Evolutionary conservation across 2,329 filamentous ascomycete genomes (phyloP), one percentile per base, ranked within the genome.

Genomic region (Thielaviopsis euricoi): DNA sequence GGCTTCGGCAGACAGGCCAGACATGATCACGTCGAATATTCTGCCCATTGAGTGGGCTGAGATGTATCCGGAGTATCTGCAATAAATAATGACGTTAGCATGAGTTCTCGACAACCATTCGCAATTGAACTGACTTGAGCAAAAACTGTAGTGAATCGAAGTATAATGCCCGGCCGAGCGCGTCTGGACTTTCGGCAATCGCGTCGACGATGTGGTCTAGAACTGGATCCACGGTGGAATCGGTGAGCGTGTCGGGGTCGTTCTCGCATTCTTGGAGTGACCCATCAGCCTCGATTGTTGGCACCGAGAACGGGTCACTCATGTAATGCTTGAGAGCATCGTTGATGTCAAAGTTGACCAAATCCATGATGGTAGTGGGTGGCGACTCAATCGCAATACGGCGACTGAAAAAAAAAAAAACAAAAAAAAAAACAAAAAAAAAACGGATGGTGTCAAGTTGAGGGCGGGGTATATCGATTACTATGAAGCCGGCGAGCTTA

Each of bases 121-220:
- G 66, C 71, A 73, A 77, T 68, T 74, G 76, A 72, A 81, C 89
- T 76, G 82, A 97, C 91, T 98, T 98, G 74, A 98, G 79, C 60
- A 98, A 76, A 68, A 95, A 95, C 71, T 96, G 91, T 65, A 98
- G 71, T 62, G 90, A 95, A 74, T 98, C 91, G 73, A 97, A 90
- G 63, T 85, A 80, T 55, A 82, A 79, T 66, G 83, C 80, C 71
- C 84, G 85, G 62, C 82, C 83, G 64, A 98, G 85, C 61, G 87
- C 86, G 71, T 96, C 91, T 55, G 93, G 89, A 67, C 85, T 95
- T 67, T 94, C 89, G 57, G 90, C 89, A 26, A 98, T 82, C 29
- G 88, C 85, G 69, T 97, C 93, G 62, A 96, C 83, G 61, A 98
- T 95, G 23, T 87, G 85, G 68, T 98, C 94, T 61, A 98, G 76